Evolutionary conservation across 2,329 filamentous ascomycete species (phyloP).

Genomic region (Didymella glomerata): DNA sequence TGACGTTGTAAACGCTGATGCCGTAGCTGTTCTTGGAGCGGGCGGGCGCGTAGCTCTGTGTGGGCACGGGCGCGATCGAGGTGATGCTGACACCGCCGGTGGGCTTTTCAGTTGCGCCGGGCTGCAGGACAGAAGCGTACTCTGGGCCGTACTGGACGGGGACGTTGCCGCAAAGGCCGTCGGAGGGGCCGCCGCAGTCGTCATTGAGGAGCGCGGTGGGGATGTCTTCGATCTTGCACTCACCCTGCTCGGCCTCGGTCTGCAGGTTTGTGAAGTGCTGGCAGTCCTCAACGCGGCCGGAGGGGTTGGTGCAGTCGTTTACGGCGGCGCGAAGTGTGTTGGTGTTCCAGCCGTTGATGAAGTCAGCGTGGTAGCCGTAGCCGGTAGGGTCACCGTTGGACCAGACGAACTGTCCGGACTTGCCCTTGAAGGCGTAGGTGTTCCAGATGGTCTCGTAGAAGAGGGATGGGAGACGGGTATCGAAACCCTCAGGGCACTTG

Average conservation of each 20-base stretch:
- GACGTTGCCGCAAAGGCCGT: slow-evolving; percentile 72
- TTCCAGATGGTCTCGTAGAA: slow-evolving; percentile 69
- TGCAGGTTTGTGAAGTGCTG: slow-evolving; percentile 72
- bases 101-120: slow-evolving; percentile 33
- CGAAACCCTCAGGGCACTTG: slow-evolving; percentile 63
- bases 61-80: slow-evolving; percentile 40
- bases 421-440: slow-evolving; percentile 60
- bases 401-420: slow-evolving; percentile 69
- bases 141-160: slow-evolving; percentile 57
- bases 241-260: slow-evolving; percentile 59
- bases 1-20: slow-evolving; percentile 45
- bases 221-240: slow-evolving; percentile 69
- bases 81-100: slow-evolving; percentile 31
- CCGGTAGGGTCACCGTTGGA: slow-evolving; percentile 78
- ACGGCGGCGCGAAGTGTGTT: slow-evolving; percentile 72
- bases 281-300: slow-evolving; percentile 77
- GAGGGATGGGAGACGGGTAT: slow-evolving; percentile 64
- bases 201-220: slow-evolving; percentile 67
- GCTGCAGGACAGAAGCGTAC: slow-evolving; percentile 47
- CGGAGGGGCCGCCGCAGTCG: slow-evolving; percentile 64
- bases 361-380: slow-evolving; percentile 76
- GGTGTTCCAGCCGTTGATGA: slow-evolving; percentile 75
- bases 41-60: slow-evolving; percentile 46
- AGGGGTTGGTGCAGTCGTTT: slow-evolving; percentile 74
- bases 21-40: slow-evolving; percentile 44